These are phyloP conservation scores for Elongisporangium anandrum DNA, from an alignment of 352 stramenopile species.

Conservation along the genomic window DNA sequence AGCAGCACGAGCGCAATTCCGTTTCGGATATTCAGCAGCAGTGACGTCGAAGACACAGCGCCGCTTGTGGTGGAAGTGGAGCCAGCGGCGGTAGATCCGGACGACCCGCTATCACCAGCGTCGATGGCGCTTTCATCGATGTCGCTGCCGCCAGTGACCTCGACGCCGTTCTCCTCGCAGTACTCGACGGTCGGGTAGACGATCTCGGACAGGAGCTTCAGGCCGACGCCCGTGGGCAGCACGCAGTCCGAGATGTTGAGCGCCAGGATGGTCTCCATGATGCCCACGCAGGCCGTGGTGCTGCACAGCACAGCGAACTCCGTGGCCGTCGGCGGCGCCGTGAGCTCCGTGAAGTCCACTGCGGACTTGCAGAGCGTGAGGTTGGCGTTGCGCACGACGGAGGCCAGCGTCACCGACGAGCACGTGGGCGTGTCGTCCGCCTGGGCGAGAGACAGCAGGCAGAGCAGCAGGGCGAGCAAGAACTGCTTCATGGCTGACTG, in stretches of 20 bases:
- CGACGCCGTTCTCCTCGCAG: constrained; percentile 24
- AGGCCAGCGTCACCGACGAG: background rate
- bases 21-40: background rate
- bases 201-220: constrained; percentile 37
- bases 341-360: constrained; percentile 14
- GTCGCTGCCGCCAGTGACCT: background rate
- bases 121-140: background rate
- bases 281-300: constrained; percentile 16
- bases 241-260: constrained; percentile 32
- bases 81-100: background rate
- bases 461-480: background rate
- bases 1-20: background rate
- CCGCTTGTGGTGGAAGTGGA: background rate
- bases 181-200: constrained; percentile 33
- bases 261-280: constrained; percentile 30
- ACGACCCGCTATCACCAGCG: background rate
- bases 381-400: background rate
- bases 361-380: constrained; percentile 8
- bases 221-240: constrained; percentile 20
- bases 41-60: background rate
- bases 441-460: background rate
- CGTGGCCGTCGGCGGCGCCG: constrained; percentile 16
- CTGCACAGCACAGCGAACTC: constrained; percentile 25
- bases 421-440: background rate
- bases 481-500: background rate